These are phyloP conservation scores for Crepidotus variabilis DNA, from an alignment of 768 basidiomycete species.

Conservation along the genomic window DNA sequence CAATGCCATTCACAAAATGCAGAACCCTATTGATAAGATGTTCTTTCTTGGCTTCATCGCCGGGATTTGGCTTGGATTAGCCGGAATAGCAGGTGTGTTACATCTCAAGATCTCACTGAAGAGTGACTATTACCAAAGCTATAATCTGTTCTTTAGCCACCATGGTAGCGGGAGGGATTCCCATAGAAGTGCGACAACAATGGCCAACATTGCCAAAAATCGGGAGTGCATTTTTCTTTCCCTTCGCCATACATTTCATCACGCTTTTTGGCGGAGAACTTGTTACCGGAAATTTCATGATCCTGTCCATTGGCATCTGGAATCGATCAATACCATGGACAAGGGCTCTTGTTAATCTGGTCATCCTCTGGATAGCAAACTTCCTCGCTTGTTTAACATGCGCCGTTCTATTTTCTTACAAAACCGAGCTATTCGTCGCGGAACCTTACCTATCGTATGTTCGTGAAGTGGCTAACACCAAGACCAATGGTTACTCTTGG, in stretches of 20 bases:
- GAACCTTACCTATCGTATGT: conserved; percentile 8
- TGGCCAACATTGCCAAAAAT: conserved; percentile 6
- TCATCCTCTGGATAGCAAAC: conserved; percentile 7
- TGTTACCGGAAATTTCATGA: conserved; percentile 7
- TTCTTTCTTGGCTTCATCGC: conserved; percentile 8
- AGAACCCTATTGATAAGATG: conserved; percentile 10
- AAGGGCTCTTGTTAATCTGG: conserved; percentile 1
- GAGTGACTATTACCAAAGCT: background rate
- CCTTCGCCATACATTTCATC: conserved; percentile 8
- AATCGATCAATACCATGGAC: conserved; percentile 3
- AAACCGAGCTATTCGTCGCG: conserved; percentile 6
- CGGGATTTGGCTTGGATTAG: conserved; percentile 8
- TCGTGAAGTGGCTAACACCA: conserved; percentile 1
- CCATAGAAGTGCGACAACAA: conserved; percentile 6
- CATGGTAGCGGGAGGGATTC: conserved; percentile 8
- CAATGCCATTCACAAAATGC: conserved; percentile 9
- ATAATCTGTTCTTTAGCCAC: background rate
- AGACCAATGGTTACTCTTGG: conserved; percentile 7
- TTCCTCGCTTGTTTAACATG: conserved; percentile 9
- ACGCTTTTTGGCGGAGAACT: conserved; percentile 6
- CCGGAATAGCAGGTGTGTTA: conserved; percentile 6
- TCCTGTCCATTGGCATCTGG: conserved; percentile 8
- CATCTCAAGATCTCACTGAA: too few species aligned
- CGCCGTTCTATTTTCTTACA: conserved; percentile 7
- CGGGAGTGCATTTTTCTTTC: conserved; percentile 3